A percentile compares a stretch with the other conserved stretches of the same genome.
Evolutionary conservation across 1,139 yeast species (phyloP).

Genomic region (Nadsonia commutata): DNA sequence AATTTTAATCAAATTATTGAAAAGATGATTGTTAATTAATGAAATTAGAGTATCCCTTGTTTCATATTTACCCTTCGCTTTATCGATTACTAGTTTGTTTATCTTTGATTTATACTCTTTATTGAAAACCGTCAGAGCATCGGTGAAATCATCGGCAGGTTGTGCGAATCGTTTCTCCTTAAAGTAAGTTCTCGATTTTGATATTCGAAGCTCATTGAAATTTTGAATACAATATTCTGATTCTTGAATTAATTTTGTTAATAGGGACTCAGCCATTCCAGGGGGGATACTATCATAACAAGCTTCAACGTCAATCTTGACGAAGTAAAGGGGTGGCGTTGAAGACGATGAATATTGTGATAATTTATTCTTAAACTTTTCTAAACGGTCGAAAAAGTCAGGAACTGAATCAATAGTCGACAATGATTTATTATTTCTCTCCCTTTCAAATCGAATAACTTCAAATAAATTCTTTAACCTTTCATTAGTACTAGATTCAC

Average conservation of each 20-base stretch:
- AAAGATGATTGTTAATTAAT: constrained; percentile 27
- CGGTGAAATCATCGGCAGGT: not conserved
- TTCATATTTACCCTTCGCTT: constrained; percentile 1
- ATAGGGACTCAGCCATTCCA: constrained; percentile 22
- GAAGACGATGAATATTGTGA: constrained; percentile 2
- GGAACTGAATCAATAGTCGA: constrained; percentile 9
- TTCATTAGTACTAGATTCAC: constrained; percentile 2
- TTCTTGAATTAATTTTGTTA: constrained; percentile 10
- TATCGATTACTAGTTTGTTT: constrained; percentile 6
- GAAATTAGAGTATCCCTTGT: constrained; percentile 8
- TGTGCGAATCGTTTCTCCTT: not conserved
- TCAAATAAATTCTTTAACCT: constrained; percentile 7
- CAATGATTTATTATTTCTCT: constrained; percentile 8
- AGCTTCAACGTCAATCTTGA: constrained; percentile 64
- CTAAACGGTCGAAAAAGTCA: constrained; percentile 9
- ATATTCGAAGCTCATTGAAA: not conserved
- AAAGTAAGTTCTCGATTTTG: not conserved
- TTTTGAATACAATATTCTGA: constrained; percentile 5
- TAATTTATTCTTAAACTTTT: constrained; percentile 9
- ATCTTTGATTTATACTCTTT: not conserved
- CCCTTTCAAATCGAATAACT: constrained; percentile 16
- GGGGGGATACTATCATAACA: constrained; percentile 72
- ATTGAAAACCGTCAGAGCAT: not conserved
- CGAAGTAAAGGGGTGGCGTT: constrained; percentile 26
- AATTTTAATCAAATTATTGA: constrained; percentile 25